Evolutionary conservation across 768 basidiomycete genomes (phyloP).

Genomic region (Tulasnella sp.): DNA sequence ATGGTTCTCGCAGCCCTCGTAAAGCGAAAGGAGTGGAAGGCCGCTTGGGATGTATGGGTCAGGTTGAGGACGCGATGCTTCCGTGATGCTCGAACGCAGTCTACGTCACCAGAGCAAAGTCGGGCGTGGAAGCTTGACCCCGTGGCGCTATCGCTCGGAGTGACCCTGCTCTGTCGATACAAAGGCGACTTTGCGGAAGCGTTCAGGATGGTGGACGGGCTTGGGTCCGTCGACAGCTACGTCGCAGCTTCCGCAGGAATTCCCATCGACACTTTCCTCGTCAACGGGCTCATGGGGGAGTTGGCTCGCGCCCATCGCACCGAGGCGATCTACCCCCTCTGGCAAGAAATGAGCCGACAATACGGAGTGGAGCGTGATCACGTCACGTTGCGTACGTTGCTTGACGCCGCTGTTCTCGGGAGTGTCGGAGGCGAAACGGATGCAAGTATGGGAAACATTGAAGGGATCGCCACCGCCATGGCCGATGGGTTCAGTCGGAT

Average conservation of each 20-base stretch:
- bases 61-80: slow-evolving; percentile 14
- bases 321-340: slow-evolving; percentile 19
- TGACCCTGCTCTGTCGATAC: slow-evolving; percentile 19
- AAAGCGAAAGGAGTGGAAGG: slow-evolving; percentile 2
- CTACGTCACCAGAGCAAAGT: background rate
- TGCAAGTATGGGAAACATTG: background rate
- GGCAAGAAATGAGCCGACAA: slow-evolving; percentile 24
- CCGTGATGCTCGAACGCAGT: background rate
- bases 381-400: slow-evolving; percentile 55
- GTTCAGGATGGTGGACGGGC: slow-evolving; percentile 16
- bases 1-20: background rate
- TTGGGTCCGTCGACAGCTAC: background rate
- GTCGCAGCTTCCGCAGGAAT: background rate
- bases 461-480: slow-evolving; percentile 38
- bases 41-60: slow-evolving; percentile 15
- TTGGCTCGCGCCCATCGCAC: background rate
- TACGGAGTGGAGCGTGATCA: slow-evolving; percentile 38
- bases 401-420: slow-evolving; percentile 57
- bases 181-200: slow-evolving; percentile 3
- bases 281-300: slow-evolving; percentile 20
- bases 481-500: slow-evolving; percentile 53
- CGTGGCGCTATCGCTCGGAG: slow-evolving; percentile 5
- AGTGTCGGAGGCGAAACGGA: slow-evolving; percentile 24
- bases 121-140: slow-evolving; percentile 16
- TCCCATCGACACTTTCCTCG: slow-evolving; percentile 2